A percentile compares a stretch with the other conserved stretches of the same genome.
phyloP scores from a whole-genome alignment of 2,329 filamentous ascomycete genomes.

The Penicillium sp. region DNA sequence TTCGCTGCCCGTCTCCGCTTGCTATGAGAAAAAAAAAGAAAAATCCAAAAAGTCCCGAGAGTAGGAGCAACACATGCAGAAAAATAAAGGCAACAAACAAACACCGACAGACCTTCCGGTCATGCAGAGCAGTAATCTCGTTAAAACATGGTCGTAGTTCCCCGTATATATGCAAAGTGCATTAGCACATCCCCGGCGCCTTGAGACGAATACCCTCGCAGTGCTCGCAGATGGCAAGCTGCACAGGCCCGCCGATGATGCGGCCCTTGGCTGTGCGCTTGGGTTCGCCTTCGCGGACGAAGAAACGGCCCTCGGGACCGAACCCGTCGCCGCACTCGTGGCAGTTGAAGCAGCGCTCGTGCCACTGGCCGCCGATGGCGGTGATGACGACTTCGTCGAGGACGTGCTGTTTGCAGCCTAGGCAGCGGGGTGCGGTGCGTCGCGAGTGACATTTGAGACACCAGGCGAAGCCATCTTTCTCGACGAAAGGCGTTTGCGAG shows the following conservation, averaged over 20 bases:
- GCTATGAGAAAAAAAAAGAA: conserved; percentile 5
- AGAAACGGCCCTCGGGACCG: conserved; percentile 62
- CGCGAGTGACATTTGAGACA: conserved; percentile 91
- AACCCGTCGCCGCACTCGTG: conserved; percentile 64
- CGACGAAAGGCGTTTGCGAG: conserved; percentile 75
- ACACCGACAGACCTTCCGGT: conserved; percentile 21
- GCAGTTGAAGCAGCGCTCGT: conserved; percentile 88
- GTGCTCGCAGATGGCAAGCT: conserved; percentile 62
- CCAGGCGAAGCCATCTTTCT: conserved; percentile 98
- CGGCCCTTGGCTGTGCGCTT: conserved; percentile 48
- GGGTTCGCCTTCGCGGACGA: conserved; percentile 58
- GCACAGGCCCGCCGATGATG: conserved; percentile 50
- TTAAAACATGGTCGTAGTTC: conserved; percentile 1
- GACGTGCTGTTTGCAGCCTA: conserved; percentile 79
- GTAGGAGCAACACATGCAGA: conserved; percentile 6
- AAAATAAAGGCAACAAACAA: conserved; percentile 13
- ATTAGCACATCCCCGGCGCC: conserved; percentile 45
- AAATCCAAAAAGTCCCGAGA: conserved; percentile 1
- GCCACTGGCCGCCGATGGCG: conserved; percentile 90
- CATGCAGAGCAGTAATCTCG: conserved; percentile 10
- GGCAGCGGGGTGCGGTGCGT: conserved; percentile 85
- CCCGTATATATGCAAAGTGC: background rate
- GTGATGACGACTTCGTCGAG: conserved; percentile 88
- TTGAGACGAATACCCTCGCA: conserved; percentile 66
- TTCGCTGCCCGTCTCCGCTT: conserved; percentile 14